phyloP scores from a whole-genome alignment of 2,329 filamentous ascomycete genomes.

The Shiraia sp. region DNA sequence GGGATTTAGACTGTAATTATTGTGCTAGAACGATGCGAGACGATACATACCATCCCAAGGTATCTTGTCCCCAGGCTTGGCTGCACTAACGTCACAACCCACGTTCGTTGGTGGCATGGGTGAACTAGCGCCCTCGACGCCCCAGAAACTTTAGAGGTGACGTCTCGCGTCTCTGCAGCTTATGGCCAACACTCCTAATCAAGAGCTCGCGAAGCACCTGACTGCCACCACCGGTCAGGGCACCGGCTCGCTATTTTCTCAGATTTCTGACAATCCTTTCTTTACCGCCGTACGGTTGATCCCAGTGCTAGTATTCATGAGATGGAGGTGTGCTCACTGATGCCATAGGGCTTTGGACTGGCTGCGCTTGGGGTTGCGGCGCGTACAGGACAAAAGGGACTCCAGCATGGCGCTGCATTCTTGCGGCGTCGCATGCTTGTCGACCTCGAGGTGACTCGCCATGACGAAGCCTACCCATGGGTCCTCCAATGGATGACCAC shows the following conservation, averaged over 20 bases:
- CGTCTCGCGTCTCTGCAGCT: constrained; percentile 9
- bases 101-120: too few species aligned
- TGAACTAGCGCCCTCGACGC: too few species aligned
- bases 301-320: constrained; percentile 50
- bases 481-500: constrained; percentile 92
- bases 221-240: constrained; percentile 34
- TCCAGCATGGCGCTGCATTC: constrained; percentile 72
- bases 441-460: constrained; percentile 92
- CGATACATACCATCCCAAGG: too few species aligned
- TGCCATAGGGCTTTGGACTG: constrained; percentile 75
- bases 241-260: constrained; percentile 47
- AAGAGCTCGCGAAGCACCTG: constrained; percentile 44
- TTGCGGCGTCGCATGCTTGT: constrained; percentile 86
- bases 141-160: too few species aligned
- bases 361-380: constrained; percentile 83
- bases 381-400: constrained; percentile 77
- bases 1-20: too few species aligned
- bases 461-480: constrained; percentile 93
- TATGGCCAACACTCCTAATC: constrained; percentile 45
- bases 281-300: constrained; percentile 54
- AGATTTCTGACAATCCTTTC: constrained; percentile 56
- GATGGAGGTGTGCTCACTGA: constrained; percentile 35
- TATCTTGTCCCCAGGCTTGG: too few species aligned
- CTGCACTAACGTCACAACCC: too few species aligned
- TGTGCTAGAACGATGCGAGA: too few species aligned